Base-by-base conservation (phyloP, 129 eudicot genomes). In the Centaurea solstitialis region DNA sequence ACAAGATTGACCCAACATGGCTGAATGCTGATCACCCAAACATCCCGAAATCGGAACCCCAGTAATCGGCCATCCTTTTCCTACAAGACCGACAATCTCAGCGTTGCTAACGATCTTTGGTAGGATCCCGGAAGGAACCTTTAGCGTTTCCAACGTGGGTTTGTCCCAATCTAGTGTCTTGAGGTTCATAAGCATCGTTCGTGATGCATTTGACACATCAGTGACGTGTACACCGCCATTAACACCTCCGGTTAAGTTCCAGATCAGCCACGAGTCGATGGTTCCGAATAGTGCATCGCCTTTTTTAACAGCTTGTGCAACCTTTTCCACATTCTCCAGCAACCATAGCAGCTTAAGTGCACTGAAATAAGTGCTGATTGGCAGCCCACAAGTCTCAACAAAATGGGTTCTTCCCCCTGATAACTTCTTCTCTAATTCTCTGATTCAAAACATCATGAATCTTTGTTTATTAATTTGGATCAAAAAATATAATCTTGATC, bases 1-100 rank as follows among this genome's bases (percentile, higher is more conserved):
- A 59, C 96, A 93, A 38, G 93, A 83, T 74, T 93, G 98, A 0
- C 98, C 98, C 64, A 93, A 33, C 98, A 91, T 93, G 4, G 96
- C 98, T 7, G 98, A 92, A 68, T 93, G 98, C 24, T 93, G 98
- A 82, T 93, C 98, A 43, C 98, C 98, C 23, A 93, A 89, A 81
- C 98, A 90, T 11, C 98, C 98, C 2, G 98, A 84, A 40, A 93
- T 89, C 0, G 98, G 98, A 45, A 93, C 81, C 30, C 98, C 96
- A 0, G 91, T 33, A 77, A 89, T 47, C 0, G 96, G 93, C 98
- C 98, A 93, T 53, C 96, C 98, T 26, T 87, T 87, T 74, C 86
- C 80, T 18, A 91, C 83, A 9, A 78, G 76, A 9, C 96, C 98
- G 26, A 93, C 82, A 10, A 90, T 65, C 72, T 93, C 98, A 5